Conservation (phyloP, 1,139 yeast genomes). For the Zygoascus meyerae region DNA sequence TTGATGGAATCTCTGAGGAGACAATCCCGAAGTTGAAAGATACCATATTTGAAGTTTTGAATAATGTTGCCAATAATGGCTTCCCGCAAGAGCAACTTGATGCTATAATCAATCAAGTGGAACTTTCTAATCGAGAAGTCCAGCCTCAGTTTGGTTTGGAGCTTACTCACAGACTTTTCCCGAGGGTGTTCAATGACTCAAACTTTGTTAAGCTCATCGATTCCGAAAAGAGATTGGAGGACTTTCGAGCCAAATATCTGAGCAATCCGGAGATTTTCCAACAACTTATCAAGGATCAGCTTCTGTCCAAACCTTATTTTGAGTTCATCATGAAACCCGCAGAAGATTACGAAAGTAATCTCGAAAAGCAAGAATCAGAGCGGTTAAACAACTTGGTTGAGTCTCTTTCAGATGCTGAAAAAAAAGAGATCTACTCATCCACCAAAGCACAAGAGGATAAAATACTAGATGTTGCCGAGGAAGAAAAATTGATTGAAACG, state of each 20-base stretch:
- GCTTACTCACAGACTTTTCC: constrained; percentile 63
- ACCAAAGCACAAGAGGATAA: constrained; percentile 61
- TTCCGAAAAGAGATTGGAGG: constrained; percentile 53
- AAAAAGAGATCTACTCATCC: constrained; percentile 50
- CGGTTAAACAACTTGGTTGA: constrained; percentile 46
- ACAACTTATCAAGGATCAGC: constrained; percentile 47
- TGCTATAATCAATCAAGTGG: constrained; percentile 85
- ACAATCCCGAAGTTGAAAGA: constrained; percentile 42
- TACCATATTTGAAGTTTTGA: constrained; percentile 39
- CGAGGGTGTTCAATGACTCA: constrained; percentile 76
- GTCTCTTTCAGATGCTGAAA: constrained; percentile 50
- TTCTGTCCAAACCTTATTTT: constrained; percentile 53
- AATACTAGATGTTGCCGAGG: constrained; percentile 46
- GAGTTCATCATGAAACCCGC: constrained; percentile 74
- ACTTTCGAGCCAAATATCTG: constrained; percentile 56
- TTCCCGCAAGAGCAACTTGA: constrained; percentile 62
- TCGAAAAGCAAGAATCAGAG: constrained; percentile 50
- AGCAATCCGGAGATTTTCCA: constrained; percentile 51
- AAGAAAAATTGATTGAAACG: constrained; percentile 62
- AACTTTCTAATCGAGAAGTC: constrained; percentile 75
- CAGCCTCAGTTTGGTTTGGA: constrained; percentile 88
- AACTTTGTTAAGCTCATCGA: constrained; percentile 64
- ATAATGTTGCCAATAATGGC: constrained; percentile 34
- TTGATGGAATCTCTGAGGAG: constrained; percentile 61
- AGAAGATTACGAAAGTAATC: constrained; percentile 44